phyloP scores from a whole-genome alignment of 1,284 basidiomycete genomes.

The Inonotus obliquus region DNA sequence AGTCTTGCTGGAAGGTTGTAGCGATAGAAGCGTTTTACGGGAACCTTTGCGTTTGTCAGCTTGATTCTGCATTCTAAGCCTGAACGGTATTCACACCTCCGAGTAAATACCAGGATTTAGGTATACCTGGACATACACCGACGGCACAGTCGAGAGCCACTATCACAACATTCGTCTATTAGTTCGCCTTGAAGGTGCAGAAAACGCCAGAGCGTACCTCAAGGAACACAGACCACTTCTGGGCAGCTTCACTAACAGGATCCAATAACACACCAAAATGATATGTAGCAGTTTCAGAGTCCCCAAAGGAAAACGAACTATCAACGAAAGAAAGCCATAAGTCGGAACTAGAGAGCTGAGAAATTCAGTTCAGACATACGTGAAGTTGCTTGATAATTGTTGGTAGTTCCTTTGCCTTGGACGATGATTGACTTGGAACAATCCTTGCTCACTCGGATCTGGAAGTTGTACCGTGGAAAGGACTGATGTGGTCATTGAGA shows the following conservation, averaged over 20 bases:
- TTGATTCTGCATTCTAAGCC: background rate
- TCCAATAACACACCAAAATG: conserved; percentile 78
- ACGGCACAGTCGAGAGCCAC: conserved; percentile 59
- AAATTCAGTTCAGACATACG: conserved; percentile 41
- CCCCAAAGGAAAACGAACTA: conserved; percentile 69
- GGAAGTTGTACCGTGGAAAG: conserved; percentile 62
- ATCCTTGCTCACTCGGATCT: conserved; percentile 67
- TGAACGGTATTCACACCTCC: conserved; percentile 48
- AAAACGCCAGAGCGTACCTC: conserved; percentile 42
- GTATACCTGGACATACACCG: conserved; percentile 67
- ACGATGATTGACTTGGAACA: conserved; percentile 59
- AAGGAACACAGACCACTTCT: conserved; percentile 79
- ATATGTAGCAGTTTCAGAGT: conserved; percentile 61
- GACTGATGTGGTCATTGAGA: conserved; percentile 65
- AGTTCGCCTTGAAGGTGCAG: background rate
- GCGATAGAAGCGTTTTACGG: conserved; percentile 92
- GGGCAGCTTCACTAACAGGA: conserved; percentile 81
- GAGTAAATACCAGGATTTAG: conserved; percentile 64
- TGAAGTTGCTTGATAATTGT: conserved; percentile 53
- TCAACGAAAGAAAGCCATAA: background rate
- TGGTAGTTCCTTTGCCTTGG: conserved; percentile 59
- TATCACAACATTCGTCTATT: conserved; percentile 22
- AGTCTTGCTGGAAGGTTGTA: conserved; percentile 62
- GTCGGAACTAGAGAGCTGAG: conserved; percentile 1
- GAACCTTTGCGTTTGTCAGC: conserved; percentile 49